Conservation (phyloP, 345 rosid genomes). For the Lagerstroemia speciosa region DNA sequence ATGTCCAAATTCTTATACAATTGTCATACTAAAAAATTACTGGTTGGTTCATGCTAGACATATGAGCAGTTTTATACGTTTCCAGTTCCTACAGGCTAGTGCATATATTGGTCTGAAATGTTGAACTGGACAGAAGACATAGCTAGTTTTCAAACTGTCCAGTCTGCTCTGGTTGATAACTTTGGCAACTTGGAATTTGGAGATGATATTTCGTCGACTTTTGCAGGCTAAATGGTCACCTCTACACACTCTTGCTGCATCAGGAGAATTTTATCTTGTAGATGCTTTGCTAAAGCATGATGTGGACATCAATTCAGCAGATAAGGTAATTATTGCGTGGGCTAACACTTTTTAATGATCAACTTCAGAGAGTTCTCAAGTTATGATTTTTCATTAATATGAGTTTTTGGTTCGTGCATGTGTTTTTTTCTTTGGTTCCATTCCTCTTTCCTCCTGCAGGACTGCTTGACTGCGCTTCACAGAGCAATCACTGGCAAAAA, state of each 20-base stretch:
- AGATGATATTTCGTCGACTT: background rate
- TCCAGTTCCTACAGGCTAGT: background rate
- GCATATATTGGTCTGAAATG: background rate
- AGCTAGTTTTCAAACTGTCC: background rate
- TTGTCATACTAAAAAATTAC: background rate
- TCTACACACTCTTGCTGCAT: conserved; percentile 79
- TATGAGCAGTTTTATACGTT: background rate
- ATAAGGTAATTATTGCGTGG: conserved; percentile 35
- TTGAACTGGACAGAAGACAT: background rate
- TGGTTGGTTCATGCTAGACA: background rate
- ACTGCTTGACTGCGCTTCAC: conserved; percentile 78
- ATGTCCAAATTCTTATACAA: background rate
- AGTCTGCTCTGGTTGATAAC: background rate
- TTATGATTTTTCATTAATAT: background rate
- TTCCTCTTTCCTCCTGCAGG: conserved; percentile 29
- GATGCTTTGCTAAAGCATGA: conserved; percentile 68
- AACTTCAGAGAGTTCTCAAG: background rate
- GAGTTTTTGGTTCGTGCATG: background rate
- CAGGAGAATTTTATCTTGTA: conserved; percentile 76
- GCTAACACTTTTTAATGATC: background rate
- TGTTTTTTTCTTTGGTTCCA: conserved; percentile 8
- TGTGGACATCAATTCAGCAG: conserved; percentile 70
- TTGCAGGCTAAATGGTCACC: conserved; percentile 71
- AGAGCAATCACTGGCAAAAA: conserved; percentile 73
- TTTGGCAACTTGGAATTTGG: background rate